Evolutionary conservation across 208 protist species (phyloP), one percentile per base, ranked within the genome.

Genomic region (Leishmania braziliensis): DNA sequence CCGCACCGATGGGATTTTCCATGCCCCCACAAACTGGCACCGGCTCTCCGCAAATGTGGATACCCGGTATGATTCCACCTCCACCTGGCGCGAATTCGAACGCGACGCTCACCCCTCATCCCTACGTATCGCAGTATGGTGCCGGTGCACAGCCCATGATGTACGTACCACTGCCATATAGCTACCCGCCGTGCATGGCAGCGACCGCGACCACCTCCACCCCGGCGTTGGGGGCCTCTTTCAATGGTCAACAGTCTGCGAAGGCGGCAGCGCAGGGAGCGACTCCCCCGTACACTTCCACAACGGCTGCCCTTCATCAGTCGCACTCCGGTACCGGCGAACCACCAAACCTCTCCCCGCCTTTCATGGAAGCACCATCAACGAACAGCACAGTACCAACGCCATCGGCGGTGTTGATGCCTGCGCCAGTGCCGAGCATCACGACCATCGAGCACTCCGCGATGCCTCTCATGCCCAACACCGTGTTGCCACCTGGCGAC

Each of bases 401-500:
- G 33, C 78, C 75, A 18, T 9, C 76, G 39, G n/a, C 69, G 50
- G 48, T 69, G 58, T 50, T 73, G n/a, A 53, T 16, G n/a, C 58
- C 10, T 58, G 9, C 62, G 14, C 51, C 65, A 6, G 70, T 69
- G 48, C 66, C 51, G 9, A 70, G 54, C 29, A 69, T 81, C 43
- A 77, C 77, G 2, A 77, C 87, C 10, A 54, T 90, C 14, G 87
- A 90, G 84, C 79, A 76, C 80, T 79, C 39, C 39, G 81, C 88
- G 29, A 82, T 91, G 77, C 88, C 80, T 50, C 71, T 95, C 36
- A 78, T 87, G 62, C 88, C 89, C 58, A 90, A 89, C 79, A 86
- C 78, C 53, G 75, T 73, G 62, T 80, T 95, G 73, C 90, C 90
- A 5, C 75, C 79, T 26, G 92, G 90, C 18, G 82, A 78, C 36